These are phyloP conservation scores for Pichia phayaonensis DNA, from an alignment of 805 yeast species.

Conservation along the genomic window DNA sequence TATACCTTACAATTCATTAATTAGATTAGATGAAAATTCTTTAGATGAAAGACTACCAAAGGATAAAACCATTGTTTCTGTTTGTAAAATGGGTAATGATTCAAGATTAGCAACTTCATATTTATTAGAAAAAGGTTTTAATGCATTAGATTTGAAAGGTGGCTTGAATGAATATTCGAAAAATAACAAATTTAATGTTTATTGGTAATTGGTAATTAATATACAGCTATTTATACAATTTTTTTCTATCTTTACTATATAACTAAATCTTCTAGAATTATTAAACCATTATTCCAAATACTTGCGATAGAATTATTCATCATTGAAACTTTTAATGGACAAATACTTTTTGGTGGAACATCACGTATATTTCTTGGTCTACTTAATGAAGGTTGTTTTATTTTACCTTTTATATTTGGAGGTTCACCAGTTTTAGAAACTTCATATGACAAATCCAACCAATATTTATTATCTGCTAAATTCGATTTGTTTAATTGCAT, in stretches of 20 bases:
- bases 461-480: slow-evolving; percentile 13
- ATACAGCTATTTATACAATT: slow-evolving; percentile 4
- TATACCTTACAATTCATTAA: slow-evolving; percentile 50
- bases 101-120: slow-evolving; percentile 68
- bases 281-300: slow-evolving; percentile 24
- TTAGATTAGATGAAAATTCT: slow-evolving; percentile 22
- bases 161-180: slow-evolving; percentile 41
- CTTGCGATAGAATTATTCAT: slow-evolving; percentile 16
- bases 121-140: slow-evolving; percentile 43
- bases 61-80: slow-evolving; percentile 36
- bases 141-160: slow-evolving; percentile 65
- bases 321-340: slow-evolving; percentile 6
- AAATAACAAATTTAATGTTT: slow-evolving; percentile 13
- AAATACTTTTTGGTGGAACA: slow-evolving; percentile 14
- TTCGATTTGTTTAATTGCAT: slow-evolving; percentile 17
- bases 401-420: background rate
- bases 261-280: slow-evolving; percentile 23
- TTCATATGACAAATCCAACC: slow-evolving; percentile 18
- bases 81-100: slow-evolving; percentile 89
- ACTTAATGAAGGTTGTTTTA: background rate
- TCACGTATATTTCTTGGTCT: background rate
- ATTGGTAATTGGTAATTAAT: slow-evolving; percentile 28
- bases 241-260: slow-evolving; percentile 20
- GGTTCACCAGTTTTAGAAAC: slow-evolving; percentile 9
- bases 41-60: slow-evolving; percentile 9